Evolutionary conservation across 352 stramenopile species (phyloP).

Genomic region (Globisporangium recalcitrans): DNA sequence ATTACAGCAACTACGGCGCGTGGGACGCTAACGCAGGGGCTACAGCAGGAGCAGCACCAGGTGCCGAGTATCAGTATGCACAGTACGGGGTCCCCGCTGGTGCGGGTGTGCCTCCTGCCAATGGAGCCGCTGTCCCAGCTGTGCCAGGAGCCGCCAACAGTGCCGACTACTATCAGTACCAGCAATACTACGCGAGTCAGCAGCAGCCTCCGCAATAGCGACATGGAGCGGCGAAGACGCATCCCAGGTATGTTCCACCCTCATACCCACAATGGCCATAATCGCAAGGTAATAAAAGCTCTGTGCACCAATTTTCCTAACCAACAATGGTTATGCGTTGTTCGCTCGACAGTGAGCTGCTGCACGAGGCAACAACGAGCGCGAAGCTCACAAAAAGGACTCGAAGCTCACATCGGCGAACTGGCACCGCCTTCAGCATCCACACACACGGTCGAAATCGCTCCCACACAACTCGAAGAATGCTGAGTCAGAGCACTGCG

Average conservation of each 20-base stretch:
- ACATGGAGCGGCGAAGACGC: background rate
- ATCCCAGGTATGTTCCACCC: background rate
- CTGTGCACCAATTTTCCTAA: background rate
- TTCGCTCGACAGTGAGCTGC: too few relatives aligned
- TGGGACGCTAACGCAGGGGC: constrained; percentile 26
- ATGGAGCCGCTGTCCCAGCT: background rate
- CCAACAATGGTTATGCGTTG: background rate
- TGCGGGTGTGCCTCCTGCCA: constrained; percentile 4
- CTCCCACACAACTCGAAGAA: too few relatives aligned
- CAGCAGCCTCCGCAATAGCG: constrained; percentile 18
- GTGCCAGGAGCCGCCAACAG: background rate
- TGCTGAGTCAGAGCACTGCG: too few relatives aligned
- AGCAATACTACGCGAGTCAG: constrained; percentile 24
- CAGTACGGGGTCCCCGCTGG: constrained; percentile 24
- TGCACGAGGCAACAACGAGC: too few relatives aligned
- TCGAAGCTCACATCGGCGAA: too few relatives aligned
- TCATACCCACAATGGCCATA: background rate
- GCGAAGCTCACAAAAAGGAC: too few relatives aligned
- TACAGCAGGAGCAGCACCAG: constrained; percentile 17
- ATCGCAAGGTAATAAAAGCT: background rate
- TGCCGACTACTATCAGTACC: constrained; percentile 41
- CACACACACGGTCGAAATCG: too few relatives aligned
- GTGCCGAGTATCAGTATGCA: constrained; percentile 19
- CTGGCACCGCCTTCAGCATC: too few relatives aligned
- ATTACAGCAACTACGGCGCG: constrained; percentile 38